These are phyloP conservation scores for Rhizomucor miehei DNA, from an alignment of 371 early-diverging fungal species.

Conservation along the genomic window DNA sequence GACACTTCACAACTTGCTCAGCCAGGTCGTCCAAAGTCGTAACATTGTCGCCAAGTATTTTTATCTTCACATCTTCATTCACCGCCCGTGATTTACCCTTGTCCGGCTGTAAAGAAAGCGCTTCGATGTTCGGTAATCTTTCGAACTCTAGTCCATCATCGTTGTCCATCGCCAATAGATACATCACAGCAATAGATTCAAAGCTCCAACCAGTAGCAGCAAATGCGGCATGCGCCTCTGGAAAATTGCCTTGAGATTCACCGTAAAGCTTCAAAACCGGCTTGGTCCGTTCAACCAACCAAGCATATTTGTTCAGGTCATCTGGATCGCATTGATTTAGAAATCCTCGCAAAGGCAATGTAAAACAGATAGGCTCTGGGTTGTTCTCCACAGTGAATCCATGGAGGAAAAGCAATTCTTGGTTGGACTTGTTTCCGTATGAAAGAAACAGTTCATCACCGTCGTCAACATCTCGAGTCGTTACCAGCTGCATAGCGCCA, in stretches of 20 bases:
- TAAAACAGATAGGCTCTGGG: background rate
- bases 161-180: background rate
- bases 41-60: background rate
- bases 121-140: too few relatives aligned
- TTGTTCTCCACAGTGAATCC: background rate
- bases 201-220: background rate
- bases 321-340: background rate
- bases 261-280: background rate
- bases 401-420: background rate
- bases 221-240: background rate
- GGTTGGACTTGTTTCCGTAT: background rate
- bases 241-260: background rate
- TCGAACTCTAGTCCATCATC: background rate
- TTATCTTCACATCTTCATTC: background rate
- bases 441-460: background rate
- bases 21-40: background rate
- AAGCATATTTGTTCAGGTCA: background rate
- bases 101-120: background rate
- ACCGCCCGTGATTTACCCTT: background rate
- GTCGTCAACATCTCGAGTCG: background rate
- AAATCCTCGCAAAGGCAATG: background rate
- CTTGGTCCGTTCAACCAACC: background rate
- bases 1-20: background rate
- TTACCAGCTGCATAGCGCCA: background rate
- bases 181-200: background rate